Percentiles rank a stretch among this genome's conserved stretches.
Evolutionary conservation across 2,329 filamentous ascomycete genomes (phyloP).

Genomic region (Teratosphaeria gauchensis): DNA sequence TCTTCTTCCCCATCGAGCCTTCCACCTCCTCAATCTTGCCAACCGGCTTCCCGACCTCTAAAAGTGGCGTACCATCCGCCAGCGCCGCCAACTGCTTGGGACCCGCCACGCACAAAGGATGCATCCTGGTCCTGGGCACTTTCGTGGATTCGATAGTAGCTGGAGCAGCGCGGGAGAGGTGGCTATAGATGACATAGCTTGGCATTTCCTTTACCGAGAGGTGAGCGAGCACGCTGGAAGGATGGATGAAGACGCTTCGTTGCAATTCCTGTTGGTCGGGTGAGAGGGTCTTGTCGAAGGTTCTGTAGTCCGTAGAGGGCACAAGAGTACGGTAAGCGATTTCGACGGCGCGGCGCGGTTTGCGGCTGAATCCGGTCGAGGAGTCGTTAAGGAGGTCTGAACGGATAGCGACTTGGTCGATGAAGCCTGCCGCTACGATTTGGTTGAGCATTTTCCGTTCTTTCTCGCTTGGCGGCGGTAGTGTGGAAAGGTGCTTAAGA

Average conservation of each 20-base stretch:
- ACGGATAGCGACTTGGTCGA: constrained; percentile 89
- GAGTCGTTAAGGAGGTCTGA: constrained; percentile 66
- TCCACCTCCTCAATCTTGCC: constrained; percentile 57
- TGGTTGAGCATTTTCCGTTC: constrained; percentile 73
- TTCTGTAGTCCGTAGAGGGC: constrained; percentile 43
- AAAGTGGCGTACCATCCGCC: constrained; percentile 72
- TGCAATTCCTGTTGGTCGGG: constrained; percentile 42
- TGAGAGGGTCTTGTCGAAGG: constrained; percentile 12
- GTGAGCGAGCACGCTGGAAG: constrained; percentile 65
- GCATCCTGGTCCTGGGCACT: constrained; percentile 70
- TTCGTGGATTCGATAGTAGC: constrained; percentile 40
- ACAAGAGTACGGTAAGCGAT: constrained; percentile 84
- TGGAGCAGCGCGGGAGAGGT: constrained; percentile 62
- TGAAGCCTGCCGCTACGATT: constrained; percentile 83
- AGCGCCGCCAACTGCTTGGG: constrained; percentile 63
- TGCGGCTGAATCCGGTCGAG: constrained; percentile 48
- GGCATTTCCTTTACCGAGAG: constrained; percentile 66
- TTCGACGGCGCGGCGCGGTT: constrained; percentile 77
- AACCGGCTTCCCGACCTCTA: constrained; percentile 82
- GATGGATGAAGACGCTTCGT: constrained; percentile 75
- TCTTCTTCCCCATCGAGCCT: constrained; percentile 29
- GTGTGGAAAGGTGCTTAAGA: constrained; percentile 33
- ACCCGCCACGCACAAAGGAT: constrained; percentile 65
- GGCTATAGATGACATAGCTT: constrained; percentile 76
- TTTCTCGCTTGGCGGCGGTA: constrained; percentile 54